Conservation (phyloP, 1,284 basidiomycete species). For the Polyporus tsugae region DNA sequence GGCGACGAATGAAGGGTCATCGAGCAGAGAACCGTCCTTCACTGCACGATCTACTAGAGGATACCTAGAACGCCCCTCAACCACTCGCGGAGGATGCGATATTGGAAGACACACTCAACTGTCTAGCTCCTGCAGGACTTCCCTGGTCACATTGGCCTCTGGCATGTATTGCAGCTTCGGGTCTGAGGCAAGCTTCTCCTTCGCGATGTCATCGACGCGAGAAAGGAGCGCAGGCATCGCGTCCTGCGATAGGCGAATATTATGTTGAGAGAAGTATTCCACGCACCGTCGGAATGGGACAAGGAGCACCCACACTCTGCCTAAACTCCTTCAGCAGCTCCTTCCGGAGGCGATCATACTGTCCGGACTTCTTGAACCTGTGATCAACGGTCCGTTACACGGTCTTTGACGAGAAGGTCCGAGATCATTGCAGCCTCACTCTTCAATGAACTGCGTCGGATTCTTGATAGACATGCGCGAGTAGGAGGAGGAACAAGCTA, state of each 20-base stretch:
- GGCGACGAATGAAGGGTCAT: conserved; percentile 57
- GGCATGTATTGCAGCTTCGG: conserved; percentile 61
- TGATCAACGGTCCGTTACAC: background rate
- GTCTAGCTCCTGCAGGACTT: conserved; percentile 76
- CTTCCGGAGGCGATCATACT: conserved; percentile 76
- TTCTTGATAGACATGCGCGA: conserved; percentile 52
- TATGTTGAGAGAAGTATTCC: conserved; percentile 21
- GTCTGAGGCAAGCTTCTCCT: conserved; percentile 61
- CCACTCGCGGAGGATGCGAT: conserved; percentile 24
- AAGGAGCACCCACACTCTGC: conserved; percentile 57
- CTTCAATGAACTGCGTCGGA: conserved; percentile 66
- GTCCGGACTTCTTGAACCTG: conserved; percentile 83
- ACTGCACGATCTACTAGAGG: conserved; percentile 71
- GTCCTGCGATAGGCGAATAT: conserved; percentile 48
- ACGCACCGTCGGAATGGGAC: conserved; percentile 22
- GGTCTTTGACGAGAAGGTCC: background rate
- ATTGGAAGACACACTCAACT: conserved; percentile 50
- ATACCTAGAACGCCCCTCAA: conserved; percentile 45
- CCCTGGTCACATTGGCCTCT: conserved; percentile 60
- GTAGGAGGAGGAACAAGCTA: conserved; percentile 1
- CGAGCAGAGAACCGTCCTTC: conserved; percentile 58
- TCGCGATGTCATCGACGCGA: conserved; percentile 68
- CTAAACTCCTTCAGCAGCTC: conserved; percentile 72
- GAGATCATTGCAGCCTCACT: conserved; percentile 47
- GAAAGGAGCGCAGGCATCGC: conserved; percentile 58